These are phyloP conservation scores for Diaporthe vaccinii DNA, from an alignment of 2,329 filamentous ascomycete species.

Conservation along the genomic window DNA sequence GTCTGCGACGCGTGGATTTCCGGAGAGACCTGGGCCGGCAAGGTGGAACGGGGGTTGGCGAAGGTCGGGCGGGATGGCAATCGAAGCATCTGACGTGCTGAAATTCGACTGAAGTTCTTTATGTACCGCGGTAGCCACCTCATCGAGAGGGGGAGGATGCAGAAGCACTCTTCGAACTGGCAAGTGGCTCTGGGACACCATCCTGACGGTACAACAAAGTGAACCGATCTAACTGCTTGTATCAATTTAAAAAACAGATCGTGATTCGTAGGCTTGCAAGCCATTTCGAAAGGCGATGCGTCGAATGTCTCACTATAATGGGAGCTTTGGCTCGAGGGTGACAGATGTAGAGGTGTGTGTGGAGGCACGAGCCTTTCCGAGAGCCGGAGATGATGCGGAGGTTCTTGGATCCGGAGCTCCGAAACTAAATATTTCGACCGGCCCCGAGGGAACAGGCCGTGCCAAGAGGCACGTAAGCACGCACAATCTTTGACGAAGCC, in stretches of 20 bases:
- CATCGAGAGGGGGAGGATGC: neutral
- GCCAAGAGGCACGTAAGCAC: neutral
- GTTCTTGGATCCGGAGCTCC: neutral
- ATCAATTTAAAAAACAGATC: no score
- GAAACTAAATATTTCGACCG: neutral
- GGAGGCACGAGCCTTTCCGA: neutral
- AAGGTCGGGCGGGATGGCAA: conserved; percentile 50
- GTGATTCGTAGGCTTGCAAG: neutral
- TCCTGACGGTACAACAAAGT: neutral
- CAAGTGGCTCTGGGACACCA: neutral
- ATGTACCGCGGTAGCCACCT: conserved; percentile 4
- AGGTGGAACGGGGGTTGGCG: conserved; percentile 53
- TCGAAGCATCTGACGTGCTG: neutral
- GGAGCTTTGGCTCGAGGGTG: neutral
- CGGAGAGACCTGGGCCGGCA: conserved; percentile 55
- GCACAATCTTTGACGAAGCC: no score
- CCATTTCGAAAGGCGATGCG: neutral
- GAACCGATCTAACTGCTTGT: no score
- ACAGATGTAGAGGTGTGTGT: neutral
- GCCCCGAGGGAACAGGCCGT: neutral
- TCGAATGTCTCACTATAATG: neutral
- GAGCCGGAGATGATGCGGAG: neutral
- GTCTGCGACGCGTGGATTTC: conserved; percentile 56
- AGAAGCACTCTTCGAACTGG: neutral
- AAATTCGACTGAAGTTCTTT: neutral